Evolutionary conservation across 441 rosid genomes (phyloP), one percentile per base, ranked within the genome.

Genomic region (Macaranga tanarius): DNA sequence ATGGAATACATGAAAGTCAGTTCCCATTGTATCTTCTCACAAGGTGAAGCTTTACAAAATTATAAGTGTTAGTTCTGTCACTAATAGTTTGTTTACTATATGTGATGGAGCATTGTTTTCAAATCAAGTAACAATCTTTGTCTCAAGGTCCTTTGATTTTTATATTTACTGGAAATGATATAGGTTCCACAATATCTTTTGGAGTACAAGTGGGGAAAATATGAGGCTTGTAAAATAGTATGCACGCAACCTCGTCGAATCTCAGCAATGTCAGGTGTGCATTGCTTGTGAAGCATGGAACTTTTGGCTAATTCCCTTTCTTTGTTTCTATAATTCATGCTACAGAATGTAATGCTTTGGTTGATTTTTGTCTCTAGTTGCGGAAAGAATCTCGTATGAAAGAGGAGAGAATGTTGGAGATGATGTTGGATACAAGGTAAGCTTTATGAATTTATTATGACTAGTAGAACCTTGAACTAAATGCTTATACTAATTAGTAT

Each of bases 221-320:
- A 90, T 22, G 86, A 90, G 79, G 79, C 83, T 20, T 92, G 99
- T 74, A 95, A 95, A 84, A 91, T 95, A 80, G 78, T 95, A 26
- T 95, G 99, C 83, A 90, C 99, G 64, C 99, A 95, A 82, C 99
- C 99, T 75, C 95, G 99, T 70, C 96, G 99, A 77, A 91, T 95
- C 77, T 95, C 98, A 15, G 98, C 99, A 31, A 92, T 82, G 75
- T 95, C 99, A 81, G 98, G 99, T 95, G 65, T 11, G 71, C 42
- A 10, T 58, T 75, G 34, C 73, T 57, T 65, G 10, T 75, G 73
- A 55, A 76, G 70, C 47, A 44, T 19, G 48, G 45, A 34, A 54
- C 55, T 64, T 45, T 28, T 65, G 65, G 62, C 34, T 44, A 58
- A 58, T 52, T 63, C 81, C 28, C 34, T 16, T 20, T 65, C 19